These are phyloP conservation scores for Arthrinium phaeospermum DNA, from an alignment of 2,329 filamentous ascomycete species.

Conservation along the genomic window DNA sequence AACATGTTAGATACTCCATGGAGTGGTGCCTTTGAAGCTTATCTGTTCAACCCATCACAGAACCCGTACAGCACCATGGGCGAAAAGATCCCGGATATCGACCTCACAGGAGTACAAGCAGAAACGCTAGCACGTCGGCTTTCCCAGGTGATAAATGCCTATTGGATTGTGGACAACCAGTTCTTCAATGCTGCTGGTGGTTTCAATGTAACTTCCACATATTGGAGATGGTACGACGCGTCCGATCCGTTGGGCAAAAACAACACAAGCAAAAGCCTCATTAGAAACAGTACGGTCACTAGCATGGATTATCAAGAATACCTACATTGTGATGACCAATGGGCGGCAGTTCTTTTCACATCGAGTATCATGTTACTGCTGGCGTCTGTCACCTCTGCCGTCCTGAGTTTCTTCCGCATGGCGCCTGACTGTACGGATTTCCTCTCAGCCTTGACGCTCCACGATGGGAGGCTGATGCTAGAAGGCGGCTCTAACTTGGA, in stretches of 20 bases:
- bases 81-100: too few relatives aligned
- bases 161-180: background rate
- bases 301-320: background rate
- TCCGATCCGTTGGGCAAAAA: too few relatives aligned
- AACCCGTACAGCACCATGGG: background rate
- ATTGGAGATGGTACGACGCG: too few relatives aligned
- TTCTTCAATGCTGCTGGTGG: background rate
- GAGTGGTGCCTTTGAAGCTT: background rate
- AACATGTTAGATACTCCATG: background rate
- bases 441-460: background rate
- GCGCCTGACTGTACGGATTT: conserved; percentile 1
- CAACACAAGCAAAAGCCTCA: too few relatives aligned
- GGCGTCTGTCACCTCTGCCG: background rate
- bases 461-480: background rate
- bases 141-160: background rate
- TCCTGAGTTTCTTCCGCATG: background rate
- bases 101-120: too few relatives aligned
- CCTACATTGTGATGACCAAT: background rate
- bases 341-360: background rate
- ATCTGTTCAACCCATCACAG: background rate
- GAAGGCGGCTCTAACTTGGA: background rate
- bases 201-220: background rate
- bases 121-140: too few relatives aligned
- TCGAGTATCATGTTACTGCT: background rate
- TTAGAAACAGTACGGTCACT: too few relatives aligned